phyloP scores from a whole-genome alignment of 2,329 filamentous ascomycete genomes.

The Aspergillus flavus region DNA sequence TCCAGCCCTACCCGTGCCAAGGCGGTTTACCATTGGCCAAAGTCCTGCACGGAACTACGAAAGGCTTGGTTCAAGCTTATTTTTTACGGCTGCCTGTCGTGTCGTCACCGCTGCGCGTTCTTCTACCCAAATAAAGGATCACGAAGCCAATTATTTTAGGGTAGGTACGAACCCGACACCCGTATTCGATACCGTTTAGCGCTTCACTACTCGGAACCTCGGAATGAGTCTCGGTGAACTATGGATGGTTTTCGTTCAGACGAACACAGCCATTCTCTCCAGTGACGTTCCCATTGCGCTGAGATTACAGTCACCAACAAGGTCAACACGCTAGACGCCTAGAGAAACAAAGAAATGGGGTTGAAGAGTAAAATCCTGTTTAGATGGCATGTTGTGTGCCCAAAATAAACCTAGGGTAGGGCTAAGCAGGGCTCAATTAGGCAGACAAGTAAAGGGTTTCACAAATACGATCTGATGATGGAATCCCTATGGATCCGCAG shows the following conservation, averaged over 20 bases:
- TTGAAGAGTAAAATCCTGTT: background rate
- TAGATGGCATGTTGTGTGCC: background rate
- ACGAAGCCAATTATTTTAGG: background rate
- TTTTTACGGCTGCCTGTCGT: background rate
- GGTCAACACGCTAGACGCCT: too few relatives aligned
- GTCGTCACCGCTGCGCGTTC: background rate
- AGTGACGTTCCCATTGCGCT: background rate
- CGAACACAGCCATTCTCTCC: background rate
- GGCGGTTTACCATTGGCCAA: background rate
- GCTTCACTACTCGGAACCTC: background rate
- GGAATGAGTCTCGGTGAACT: background rate
- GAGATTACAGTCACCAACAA: background rate
- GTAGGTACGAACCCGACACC: background rate
- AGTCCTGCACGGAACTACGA: background rate
- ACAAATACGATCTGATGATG: slow-evolving; percentile 1
- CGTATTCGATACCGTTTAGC: background rate
- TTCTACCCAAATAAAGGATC: background rate
- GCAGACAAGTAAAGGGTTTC: background rate
- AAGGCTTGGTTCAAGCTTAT: slow-evolving; percentile 4
- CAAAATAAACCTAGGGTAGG: background rate
- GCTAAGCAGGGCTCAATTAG: background rate
- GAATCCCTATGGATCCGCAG: background rate
- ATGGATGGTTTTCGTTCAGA: background rate
- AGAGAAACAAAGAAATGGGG: background rate
- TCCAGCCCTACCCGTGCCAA: slow-evolving; percentile 3